Evolutionary conservation across 2,329 filamentous ascomycete species (phyloP).

Genomic region (Fusarium ramigenum): DNA sequence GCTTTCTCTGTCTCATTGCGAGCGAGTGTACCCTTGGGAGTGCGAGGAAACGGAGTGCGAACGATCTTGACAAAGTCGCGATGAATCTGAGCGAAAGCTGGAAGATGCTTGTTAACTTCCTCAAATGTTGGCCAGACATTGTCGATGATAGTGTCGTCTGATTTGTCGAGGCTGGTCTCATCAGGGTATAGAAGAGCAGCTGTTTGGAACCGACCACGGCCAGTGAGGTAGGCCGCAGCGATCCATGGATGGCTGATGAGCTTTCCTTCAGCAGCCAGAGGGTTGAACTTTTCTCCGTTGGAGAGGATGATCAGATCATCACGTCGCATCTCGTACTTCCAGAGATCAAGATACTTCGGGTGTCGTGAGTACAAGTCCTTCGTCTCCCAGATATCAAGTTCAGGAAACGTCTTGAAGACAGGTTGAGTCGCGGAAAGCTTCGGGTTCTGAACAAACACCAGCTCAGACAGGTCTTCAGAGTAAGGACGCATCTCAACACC

Average conservation of each 20-base stretch:
- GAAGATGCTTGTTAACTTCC: background rate
- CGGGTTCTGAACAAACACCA: background rate
- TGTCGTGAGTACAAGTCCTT: background rate
- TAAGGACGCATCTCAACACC: background rate
- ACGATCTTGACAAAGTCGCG: background rate
- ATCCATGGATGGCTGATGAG: background rate
- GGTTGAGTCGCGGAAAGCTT: background rate
- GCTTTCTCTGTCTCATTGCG: background rate
- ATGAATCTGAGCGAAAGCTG: background rate
- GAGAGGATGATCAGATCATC: background rate
- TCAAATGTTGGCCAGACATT: background rate
- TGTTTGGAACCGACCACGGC: background rate
- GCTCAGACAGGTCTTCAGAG: background rate
- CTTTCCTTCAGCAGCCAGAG: background rate
- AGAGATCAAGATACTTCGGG: background rate
- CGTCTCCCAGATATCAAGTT: background rate
- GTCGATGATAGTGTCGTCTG: background rate
- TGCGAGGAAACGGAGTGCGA: background rate
- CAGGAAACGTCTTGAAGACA: background rate
- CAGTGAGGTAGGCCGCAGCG: background rate
- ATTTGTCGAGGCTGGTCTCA: background rate
- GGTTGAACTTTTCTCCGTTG: background rate
- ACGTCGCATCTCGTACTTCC: background rate
- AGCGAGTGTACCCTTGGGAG: background rate
- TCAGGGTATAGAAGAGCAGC: background rate